Base-by-base conservation (phyloP, 371 early-diverging fungal species). In the Chytridium lagenaria region DNA sequence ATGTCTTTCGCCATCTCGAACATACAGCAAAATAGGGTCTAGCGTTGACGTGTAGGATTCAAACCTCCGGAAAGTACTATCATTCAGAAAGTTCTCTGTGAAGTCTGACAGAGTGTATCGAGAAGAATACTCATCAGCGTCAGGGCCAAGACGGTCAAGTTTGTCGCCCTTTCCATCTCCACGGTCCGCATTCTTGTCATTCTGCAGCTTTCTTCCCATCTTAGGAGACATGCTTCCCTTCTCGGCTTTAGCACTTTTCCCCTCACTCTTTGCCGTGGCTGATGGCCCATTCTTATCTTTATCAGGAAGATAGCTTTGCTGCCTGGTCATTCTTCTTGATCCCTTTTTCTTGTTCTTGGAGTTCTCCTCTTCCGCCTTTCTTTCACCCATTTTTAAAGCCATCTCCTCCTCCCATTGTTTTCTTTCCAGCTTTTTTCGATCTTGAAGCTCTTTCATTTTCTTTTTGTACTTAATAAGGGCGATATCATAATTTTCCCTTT, bases 361-460 rank as follows among this genome's bases (percentile, higher is more conserved):
- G 44, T 67, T 52, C 38, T 86, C 85, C 31, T 88, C 88, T 51
- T 84, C 85, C 7, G 72, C 78, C 59, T 84, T 85, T 12, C 84
- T 69, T 30, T 86, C 85, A 22, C 81, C 81, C 2, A 79, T 30
- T 57, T 78, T 64, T 5, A 76, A 22, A 0, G 80, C 77, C 22
- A 84, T 59, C 34, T 83, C 85, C 67, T 86, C 86, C 64, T 85
- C 86, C 77, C 77, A 76, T 3, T 78, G 78, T 22, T 78, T 77
- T 15, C 83, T 70, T 66, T 87, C 86, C 3, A 44, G 50, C 66
- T 86, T 84, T 33, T 78, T 74, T 22, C 78, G 71, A 36, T 84
- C 79, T 61, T 81, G 79, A 55, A 88, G 72, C 67, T 85, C 84
- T 50, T 83, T 85, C 34, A 79, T 37, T 31, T 74, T 61, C n/a